phyloP scores from a whole-genome alignment of 805 yeast species.

The Schizosaccharomyces japonicus region DNA sequence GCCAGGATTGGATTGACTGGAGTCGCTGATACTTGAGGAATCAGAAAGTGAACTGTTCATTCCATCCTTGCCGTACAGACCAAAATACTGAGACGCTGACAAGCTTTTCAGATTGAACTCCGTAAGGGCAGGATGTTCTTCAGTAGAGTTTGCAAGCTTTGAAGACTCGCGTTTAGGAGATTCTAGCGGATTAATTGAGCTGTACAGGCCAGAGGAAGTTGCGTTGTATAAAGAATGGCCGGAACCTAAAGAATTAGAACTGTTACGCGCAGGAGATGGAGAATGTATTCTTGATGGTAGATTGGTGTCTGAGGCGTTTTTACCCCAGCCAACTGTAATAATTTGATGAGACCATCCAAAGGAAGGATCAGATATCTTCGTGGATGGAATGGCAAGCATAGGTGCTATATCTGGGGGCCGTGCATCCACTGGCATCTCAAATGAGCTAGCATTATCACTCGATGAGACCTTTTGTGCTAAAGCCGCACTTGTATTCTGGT shows the following conservation, averaged over 20 bases:
- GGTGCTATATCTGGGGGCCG: slow-evolving; percentile 3
- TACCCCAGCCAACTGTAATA: neutral
- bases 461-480: neutral
- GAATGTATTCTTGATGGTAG: neutral
- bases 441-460: neutral
- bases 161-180: too few relatives aligned
- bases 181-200: too few relatives aligned
- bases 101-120: too few relatives aligned
- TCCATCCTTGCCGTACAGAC: too few relatives aligned
- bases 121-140: too few relatives aligned
- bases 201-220: too few relatives aligned
- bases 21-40: too few relatives aligned
- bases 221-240: too few relatives aligned
- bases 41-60: too few relatives aligned
- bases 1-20: too few relatives aligned
- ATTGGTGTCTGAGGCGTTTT: neutral
- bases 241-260: neutral
- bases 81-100: too few relatives aligned
- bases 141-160: too few relatives aligned
- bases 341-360: neutral
- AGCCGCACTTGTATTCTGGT: neutral
- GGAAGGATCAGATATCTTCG: neutral
- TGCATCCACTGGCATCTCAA: neutral
- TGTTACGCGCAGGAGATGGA: neutral
- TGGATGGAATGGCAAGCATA: neutral